A percentile compares a stretch with the other conserved stretches of the same genome.
These are phyloP conservation scores for Actinidia chinensis DNA, from an alignment of 179 eudicot genomes.

Conservation along the genomic window DNA sequence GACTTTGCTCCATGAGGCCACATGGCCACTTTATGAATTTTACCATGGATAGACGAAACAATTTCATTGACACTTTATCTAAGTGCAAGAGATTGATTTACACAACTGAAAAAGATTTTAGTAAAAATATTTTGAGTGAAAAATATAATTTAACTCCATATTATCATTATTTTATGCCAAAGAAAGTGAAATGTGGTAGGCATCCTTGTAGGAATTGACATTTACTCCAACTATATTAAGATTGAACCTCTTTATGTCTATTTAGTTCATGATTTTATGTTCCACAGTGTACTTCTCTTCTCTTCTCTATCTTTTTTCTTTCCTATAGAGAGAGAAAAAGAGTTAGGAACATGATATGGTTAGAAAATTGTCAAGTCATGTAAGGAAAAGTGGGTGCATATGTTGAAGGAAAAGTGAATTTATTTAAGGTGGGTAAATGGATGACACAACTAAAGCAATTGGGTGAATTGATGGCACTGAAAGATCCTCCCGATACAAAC, in stretches of 20 bases:
- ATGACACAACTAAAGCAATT: conserved; percentile 31
- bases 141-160: too few relatives aligned
- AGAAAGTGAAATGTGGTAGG: conserved; percentile 20
- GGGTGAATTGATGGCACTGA: conserved; percentile 37
- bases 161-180: conserved; percentile 10
- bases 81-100: too few relatives aligned
- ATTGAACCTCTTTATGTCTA: conserved; percentile 10
- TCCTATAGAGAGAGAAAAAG: conserved; percentile 11
- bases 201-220: conserved; percentile 35
- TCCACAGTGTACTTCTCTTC: conserved; percentile 1
- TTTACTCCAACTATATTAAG: conserved; percentile 16
- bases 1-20: too few relatives aligned
- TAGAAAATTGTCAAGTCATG: conserved; percentile 26
- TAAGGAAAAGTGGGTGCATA: conserved; percentile 39
- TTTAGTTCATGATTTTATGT: conserved; percentile 21
- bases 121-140: too few relatives aligned
- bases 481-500: conserved; percentile 24
- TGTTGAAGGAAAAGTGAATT: conserved; percentile 21
- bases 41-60: conserved; percentile 31
- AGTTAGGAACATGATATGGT: background rate
- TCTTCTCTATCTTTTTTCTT: background rate
- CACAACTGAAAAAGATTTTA: too few relatives aligned
- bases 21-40: conserved; percentile 21
- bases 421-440: conserved; percentile 24
- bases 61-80: too few relatives aligned